Base-by-base conservation (phyloP, 1,284 basidiomycete species). In the Violaceomyces palustris region DNA sequence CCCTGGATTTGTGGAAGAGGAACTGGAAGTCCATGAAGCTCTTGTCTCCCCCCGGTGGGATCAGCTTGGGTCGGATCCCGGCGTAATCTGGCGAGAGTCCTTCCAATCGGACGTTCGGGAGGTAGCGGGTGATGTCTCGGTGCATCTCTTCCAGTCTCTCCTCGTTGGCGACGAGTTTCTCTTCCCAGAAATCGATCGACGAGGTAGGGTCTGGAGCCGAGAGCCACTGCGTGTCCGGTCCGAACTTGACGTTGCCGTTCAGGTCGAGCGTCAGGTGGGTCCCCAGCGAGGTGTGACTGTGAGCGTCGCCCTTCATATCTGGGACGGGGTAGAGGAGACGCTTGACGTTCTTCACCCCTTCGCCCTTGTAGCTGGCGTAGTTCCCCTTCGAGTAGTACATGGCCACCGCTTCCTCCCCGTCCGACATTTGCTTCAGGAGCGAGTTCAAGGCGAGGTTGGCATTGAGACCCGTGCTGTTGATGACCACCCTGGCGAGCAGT, bases 191-290 rank as follows among this genome's bases (percentile, higher is more conserved):
- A 44, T 64, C 69, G 38, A 55, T 15, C 6, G 50, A 40, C n/a
- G 24, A 26, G 8, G 15, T 2, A 6, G n/a, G 21, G 0, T 41
- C 11, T 1, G 64, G 57, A 2, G 68, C 62, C 1, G 47, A 80
- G 79, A 65, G 96, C 83, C 88, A 90, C 69, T 96, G 86, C 7
- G 92, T 79, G 67, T 97, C 91, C 3, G 93, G 94, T 0, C 93
- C 93, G 72, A 99, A 98, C 19, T 83, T 82, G 39, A 98, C 79
- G 60, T 87, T 86, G 0, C 88, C 87, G 41, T 86, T 80, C 47
- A 99, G 73, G 74, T 93, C 88, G 31, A 98, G 76, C 19, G 62
- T 72, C 17, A 68, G 48, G 35, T 65, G 64, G 2, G 57, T 69
- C 35, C 70, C 70, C n/a, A 73, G 49, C 21, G 66, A 61, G 24